These are phyloP conservation scores for Verticillium zaregamsianum DNA, from an alignment of 2,329 filamentous ascomycete genomes.

Conservation along the genomic window DNA sequence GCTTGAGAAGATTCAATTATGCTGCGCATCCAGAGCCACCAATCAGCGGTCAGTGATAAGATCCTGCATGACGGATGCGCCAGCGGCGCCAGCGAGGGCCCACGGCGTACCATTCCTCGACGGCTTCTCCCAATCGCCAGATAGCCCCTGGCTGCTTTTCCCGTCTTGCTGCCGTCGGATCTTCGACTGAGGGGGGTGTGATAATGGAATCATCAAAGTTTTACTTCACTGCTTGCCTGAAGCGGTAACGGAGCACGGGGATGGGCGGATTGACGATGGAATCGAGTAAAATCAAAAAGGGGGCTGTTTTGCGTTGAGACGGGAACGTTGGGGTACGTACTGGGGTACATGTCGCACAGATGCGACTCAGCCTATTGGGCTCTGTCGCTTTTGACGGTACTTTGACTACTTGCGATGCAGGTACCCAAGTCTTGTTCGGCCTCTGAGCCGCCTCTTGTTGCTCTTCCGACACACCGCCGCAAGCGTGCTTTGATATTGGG, in stretches of 20 bases:
- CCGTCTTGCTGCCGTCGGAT: neutral
- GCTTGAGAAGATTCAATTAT: conserved; percentile 26
- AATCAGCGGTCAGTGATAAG: conserved; percentile 27
- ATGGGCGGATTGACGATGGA: neutral
- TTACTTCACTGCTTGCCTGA: conserved; percentile 7
- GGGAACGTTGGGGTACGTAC: neutral
- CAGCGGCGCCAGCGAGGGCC: conserved; percentile 2
- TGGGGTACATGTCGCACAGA: neutral
- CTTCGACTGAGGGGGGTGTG: conserved; percentile 5
- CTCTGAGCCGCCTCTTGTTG: neutral
- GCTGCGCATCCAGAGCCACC: conserved; percentile 21
- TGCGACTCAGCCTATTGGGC: neutral
- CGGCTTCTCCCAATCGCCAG: neutral
- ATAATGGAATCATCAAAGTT: conserved; percentile 16
- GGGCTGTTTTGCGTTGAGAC: neutral
- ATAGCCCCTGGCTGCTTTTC: conserved; percentile 1
- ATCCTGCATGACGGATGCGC: conserved; percentile 12
- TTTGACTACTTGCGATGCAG: neutral
- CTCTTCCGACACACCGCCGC: neutral
- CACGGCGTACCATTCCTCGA: neutral
- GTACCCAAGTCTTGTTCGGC: neutral
- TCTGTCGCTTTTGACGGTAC: neutral
- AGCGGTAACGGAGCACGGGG: conserved; percentile 10
- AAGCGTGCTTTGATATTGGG: neutral
- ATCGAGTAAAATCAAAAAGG: neutral